These are phyloP conservation scores for Phlegmacium glaucopus DNA, from an alignment of 768 basidiomycete species.

Conservation along the genomic window DNA sequence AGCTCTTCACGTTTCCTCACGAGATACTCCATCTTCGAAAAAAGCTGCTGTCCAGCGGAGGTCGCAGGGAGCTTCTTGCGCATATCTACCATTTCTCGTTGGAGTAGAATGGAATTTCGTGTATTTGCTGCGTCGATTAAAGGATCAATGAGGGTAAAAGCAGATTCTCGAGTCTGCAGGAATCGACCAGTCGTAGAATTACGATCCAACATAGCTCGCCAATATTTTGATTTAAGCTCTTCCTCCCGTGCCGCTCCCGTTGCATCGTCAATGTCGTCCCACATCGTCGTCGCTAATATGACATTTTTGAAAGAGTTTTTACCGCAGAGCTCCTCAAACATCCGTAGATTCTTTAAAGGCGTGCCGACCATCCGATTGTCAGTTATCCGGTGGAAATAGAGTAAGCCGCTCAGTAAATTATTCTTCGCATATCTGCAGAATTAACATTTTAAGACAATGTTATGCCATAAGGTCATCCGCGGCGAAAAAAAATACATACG, in stretches of 20 bases:
- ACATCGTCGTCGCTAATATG: constrained; percentile 48
- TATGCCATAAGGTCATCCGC: constrained; percentile 47
- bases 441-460: background rate
- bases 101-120: constrained; percentile 3
- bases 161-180: constrained; percentile 27
- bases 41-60: constrained; percentile 2
- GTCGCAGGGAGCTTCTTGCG: constrained; percentile 1
- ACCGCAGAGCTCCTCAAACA: constrained; percentile 50
- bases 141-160: constrained; percentile 31
- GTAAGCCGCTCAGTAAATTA: constrained; percentile 18
- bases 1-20: background rate
- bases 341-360: constrained; percentile 36
- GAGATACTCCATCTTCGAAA: background rate
- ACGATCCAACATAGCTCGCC: constrained; percentile 38
- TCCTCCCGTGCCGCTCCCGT: constrained; percentile 33
- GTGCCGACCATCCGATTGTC: constrained; percentile 33
- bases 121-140: background rate
- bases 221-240: constrained; percentile 39
- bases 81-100: background rate
- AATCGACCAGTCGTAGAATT: constrained; percentile 38
- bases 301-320: constrained; percentile 40
- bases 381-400: constrained; percentile 38
- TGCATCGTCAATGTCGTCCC: constrained; percentile 35
- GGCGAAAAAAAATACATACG: constrained; percentile 55
- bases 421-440: constrained; percentile 16